Conservation (phyloP, 148 eudicot species). For the Rhododendron mucronatum region DNA sequence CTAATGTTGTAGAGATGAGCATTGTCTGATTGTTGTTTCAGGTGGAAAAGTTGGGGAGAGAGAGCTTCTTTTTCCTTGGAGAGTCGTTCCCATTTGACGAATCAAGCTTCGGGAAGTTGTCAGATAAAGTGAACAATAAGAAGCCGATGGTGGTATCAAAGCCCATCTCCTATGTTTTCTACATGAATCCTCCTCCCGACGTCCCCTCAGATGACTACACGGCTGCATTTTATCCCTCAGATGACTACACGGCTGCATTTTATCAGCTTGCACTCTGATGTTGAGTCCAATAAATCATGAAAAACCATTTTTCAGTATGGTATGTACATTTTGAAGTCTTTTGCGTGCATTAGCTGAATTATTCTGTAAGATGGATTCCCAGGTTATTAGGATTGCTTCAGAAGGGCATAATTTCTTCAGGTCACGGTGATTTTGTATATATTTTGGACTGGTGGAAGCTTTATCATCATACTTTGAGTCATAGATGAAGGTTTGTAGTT, state of each 20-base stretch:
- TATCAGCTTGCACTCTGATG: not conserved
- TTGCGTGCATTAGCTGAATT: not conserved
- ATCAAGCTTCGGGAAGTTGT: conserved; percentile 55
- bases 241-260: conserved; percentile 19
- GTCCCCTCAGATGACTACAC: conserved; percentile 29
- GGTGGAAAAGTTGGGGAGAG: conserved; percentile 79
- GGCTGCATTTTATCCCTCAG: conserved; percentile 13
- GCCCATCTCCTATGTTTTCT: conserved; percentile 68
- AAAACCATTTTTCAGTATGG: not conserved
- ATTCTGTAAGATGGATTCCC: not conserved
- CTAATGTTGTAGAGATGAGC: conserved; percentile 4
- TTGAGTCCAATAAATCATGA: not conserved
- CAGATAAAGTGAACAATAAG: conserved; percentile 39
- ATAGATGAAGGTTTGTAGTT: not conserved
- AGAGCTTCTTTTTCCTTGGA: conserved; percentile 66
- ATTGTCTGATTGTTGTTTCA: conserved; percentile 27
- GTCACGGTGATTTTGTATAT: not conserved
- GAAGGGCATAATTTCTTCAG: not conserved
- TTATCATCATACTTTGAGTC: not conserved
- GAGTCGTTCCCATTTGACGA: conserved; percentile 75
- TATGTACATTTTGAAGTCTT: not conserved
- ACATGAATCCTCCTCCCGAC: conserved; percentile 46
- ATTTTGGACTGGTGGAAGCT: not conserved
- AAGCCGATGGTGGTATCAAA: conserved; percentile 44
- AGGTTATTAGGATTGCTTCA: not conserved